Evolutionary conservation across 129 eudicot genomes (phyloP).

Genomic region (Centella asiatica): DNA sequence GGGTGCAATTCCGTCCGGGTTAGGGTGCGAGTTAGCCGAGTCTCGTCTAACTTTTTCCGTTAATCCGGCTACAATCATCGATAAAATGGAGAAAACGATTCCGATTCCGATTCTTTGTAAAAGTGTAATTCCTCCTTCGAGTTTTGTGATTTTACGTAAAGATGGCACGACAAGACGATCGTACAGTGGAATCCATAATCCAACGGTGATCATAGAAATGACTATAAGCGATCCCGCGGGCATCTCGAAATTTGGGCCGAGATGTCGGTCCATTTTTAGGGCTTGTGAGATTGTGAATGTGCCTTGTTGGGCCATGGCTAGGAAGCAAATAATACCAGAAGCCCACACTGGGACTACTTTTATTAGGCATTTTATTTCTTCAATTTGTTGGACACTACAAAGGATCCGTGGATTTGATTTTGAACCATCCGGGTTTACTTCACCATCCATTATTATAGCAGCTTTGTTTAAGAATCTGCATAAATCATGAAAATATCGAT

Average conservation of each 20-base stretch:
- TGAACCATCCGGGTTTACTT: slow-evolving; percentile 42
- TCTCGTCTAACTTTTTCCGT: slow-evolving; percentile 60
- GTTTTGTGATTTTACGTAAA: slow-evolving; percentile 48
- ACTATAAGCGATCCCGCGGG: slow-evolving; percentile 71
- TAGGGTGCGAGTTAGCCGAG: slow-evolving; percentile 27
- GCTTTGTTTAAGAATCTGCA: slow-evolving; percentile 77
- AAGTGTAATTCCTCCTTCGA: slow-evolving; percentile 68
- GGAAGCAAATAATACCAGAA: slow-evolving; percentile 72
- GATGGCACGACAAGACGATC: slow-evolving; percentile 63
- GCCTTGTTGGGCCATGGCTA: slow-evolving; percentile 58
- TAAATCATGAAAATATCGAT: neutral
- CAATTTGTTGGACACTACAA: slow-evolving; percentile 63
- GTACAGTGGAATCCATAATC: slow-evolving; percentile 77
- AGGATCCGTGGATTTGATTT: slow-evolving; percentile 47
- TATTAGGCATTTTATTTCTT: slow-evolving; percentile 71
- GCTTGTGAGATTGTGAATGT: slow-evolving; percentile 83
- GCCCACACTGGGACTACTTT: slow-evolving; percentile 65
- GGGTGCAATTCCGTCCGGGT: slow-evolving; percentile 47
- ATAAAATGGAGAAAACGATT: slow-evolving; percentile 39
- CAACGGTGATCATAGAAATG: slow-evolving; percentile 62
- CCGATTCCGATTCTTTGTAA: slow-evolving; percentile 90
- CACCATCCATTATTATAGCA: slow-evolving; percentile 66
- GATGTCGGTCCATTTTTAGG: slow-evolving; percentile 62
- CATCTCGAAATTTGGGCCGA: slow-evolving; percentile 57
- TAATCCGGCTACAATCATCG: slow-evolving; percentile 76